Percentiles rank a stretch among this genome's conserved stretches.
Conservation (phyloP, 2,329 filamentous ascomycete species). For the Chalaropsis thielavioides region DNA sequence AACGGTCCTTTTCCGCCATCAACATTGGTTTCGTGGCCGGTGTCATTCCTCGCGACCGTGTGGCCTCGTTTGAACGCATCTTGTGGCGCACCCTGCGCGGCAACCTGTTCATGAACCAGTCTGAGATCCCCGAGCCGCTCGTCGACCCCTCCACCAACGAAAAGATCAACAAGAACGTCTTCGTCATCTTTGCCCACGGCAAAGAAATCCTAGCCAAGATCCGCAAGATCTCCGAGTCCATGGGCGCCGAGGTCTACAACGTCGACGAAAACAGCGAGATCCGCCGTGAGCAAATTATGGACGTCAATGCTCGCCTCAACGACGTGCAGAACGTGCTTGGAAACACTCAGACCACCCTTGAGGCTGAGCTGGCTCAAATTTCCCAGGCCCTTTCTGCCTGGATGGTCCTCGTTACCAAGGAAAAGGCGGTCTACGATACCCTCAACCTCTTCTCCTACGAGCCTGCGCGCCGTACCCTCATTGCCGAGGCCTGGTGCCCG, state of each 20-base stretch:
- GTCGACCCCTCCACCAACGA: constrained; percentile 89
- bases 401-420: constrained; percentile 96
- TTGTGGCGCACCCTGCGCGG: constrained; percentile 93
- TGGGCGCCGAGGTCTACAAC: constrained; percentile 88
- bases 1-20: constrained; percentile 88
- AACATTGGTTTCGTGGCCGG: constrained; percentile 98
- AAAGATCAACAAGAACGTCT: constrained; percentile 89
- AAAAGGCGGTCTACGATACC: constrained; percentile 93
- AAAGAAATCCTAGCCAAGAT: constrained; percentile 99
- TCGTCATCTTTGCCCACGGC: constrained; percentile 97
- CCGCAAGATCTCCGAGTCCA: constrained; percentile 93
- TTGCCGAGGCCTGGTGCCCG: constrained; percentile 94
- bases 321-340: constrained; percentile 84
- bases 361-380: constrained; percentile 87
- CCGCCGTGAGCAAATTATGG: constrained; percentile 86
- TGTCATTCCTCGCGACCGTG: constrained; percentile 83
- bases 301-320: constrained; percentile 84
- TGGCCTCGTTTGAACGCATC: constrained; percentile 92
- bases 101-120: constrained; percentile 99
- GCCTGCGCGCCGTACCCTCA: constrained; percentile 83
- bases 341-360: constrained; percentile 88
- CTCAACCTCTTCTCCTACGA: constrained; percentile 96
- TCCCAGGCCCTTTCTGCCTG: constrained; percentile 83
- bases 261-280: constrained; percentile 97
- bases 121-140: constrained; percentile 87